Evolutionary conservation across 164 flowering plant species (phyloP).

Genomic region (Chimonanthus salicifolius): DNA sequence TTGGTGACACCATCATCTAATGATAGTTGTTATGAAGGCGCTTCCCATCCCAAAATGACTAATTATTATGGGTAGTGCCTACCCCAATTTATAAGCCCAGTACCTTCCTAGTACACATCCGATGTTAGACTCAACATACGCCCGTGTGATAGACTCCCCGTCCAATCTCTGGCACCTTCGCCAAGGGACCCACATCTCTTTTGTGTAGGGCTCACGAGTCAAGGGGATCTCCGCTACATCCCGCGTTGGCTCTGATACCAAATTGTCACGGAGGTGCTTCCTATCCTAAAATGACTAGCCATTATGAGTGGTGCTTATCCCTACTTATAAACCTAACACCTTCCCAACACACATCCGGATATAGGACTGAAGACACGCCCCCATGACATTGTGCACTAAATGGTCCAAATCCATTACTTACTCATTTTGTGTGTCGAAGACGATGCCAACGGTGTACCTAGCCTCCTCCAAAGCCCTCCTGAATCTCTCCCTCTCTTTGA

Average conservation of each 20-base stretch:
- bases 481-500: constrained; percentile 23
- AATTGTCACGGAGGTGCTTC: not conserved
- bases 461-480: constrained; percentile 35
- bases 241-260: not conserved
- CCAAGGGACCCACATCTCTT: no score
- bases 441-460: constrained; percentile 31
- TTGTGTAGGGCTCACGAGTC: no score
- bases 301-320: not conserved
- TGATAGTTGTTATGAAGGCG: not conserved
- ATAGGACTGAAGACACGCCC: not conserved
- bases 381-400: not conserved
- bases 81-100: no score
- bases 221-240: no score
- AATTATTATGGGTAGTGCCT: no score
- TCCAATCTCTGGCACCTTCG: no score
- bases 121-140: no score
- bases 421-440: constrained; percentile 37
- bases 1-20: no score
- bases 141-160: no score
- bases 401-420: constrained; percentile 1
- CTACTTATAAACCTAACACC: not conserved
- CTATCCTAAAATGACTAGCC: not conserved
- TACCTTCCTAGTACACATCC: no score
- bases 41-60: no score
- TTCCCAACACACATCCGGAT: not conserved